phyloP scores from a whole-genome alignment of 2,329 filamentous ascomycete genomes.

The Exophiala viscosa region DNA sequence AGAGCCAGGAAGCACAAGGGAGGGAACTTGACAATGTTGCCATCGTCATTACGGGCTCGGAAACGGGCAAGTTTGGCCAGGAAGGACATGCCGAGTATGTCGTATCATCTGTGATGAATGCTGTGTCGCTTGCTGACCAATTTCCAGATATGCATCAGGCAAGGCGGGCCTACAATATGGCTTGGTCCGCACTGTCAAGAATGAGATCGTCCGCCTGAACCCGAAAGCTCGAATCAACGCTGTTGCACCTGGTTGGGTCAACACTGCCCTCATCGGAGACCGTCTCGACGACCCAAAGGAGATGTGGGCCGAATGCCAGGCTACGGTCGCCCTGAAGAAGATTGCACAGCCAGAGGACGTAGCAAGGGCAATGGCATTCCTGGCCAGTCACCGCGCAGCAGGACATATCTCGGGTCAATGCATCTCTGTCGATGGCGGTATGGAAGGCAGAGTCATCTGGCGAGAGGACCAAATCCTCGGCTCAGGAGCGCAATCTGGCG shows the following conservation, averaged over 20 bases:
- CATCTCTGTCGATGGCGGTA: constrained; percentile 50
- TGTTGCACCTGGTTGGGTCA: constrained; percentile 49
- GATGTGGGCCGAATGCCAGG: constrained; percentile 49
- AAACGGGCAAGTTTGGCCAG: constrained; percentile 51
- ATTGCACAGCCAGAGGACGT: constrained; percentile 50
- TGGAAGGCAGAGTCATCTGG: constrained; percentile 52
- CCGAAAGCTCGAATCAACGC: constrained; percentile 51
- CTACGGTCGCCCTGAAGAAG: constrained; percentile 48
- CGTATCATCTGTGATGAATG: not conserved
- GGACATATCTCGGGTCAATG: constrained; percentile 55
- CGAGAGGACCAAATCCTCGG: constrained; percentile 40
- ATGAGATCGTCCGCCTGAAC: constrained; percentile 53
- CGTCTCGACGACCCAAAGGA: constrained; percentile 49
- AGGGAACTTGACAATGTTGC: constrained; percentile 48
- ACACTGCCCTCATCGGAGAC: constrained; percentile 48
- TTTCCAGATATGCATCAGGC: constrained; percentile 43
- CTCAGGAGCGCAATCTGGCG: not conserved
- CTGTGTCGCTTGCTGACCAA: not conserved
- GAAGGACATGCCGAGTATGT: constrained; percentile 45
- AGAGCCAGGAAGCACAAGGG: constrained; percentile 37
- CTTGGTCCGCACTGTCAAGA: constrained; percentile 51
- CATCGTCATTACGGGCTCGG: constrained; percentile 53
- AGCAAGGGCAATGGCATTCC: constrained; percentile 47
- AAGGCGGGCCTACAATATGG: constrained; percentile 53
- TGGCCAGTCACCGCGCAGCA: constrained; percentile 50